A percentile compares a stretch with the other conserved stretches of the same genome.
Evolutionary conservation across 441 rosid species (phyloP).

Genomic region (Adansonia rubrostipa): DNA sequence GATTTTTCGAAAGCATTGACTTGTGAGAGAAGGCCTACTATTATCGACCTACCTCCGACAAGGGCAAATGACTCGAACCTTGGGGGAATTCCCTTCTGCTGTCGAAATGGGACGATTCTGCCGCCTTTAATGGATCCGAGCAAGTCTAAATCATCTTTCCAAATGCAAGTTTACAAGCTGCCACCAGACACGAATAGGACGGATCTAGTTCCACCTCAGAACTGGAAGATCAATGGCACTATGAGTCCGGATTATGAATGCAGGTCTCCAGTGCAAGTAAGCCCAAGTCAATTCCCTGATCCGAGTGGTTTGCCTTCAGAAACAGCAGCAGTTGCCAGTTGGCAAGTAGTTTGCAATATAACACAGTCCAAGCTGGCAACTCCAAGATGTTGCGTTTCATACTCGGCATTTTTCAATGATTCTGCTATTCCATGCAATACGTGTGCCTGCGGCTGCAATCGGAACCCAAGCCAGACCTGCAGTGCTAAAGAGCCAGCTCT

Average conservation of each 20-base stretch:
- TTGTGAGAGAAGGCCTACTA: conserved; percentile 52
- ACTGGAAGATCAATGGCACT: conserved; percentile 56
- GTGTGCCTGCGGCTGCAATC: conserved; percentile 59
- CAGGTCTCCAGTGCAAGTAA: conserved; percentile 50
- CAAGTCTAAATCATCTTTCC: conserved; percentile 49
- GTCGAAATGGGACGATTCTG: conserved; percentile 58
- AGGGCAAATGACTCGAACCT: conserved; percentile 43
- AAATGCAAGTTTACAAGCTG: conserved; percentile 62
- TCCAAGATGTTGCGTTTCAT: conserved; percentile 60
- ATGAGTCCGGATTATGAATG: conserved; percentile 50
- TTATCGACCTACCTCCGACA: conserved; percentile 53
- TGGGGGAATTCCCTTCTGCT: conserved; percentile 52
- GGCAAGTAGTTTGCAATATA: conserved; percentile 65
- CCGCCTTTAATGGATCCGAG: conserved; percentile 49
- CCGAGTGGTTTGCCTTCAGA: conserved; percentile 48
- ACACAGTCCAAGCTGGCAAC: conserved; percentile 36
- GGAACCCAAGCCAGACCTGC: conserved; percentile 42
- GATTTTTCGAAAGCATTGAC: conserved; percentile 53
- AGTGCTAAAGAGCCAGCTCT: conserved; percentile 43
- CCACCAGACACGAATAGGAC: conserved; percentile 60
- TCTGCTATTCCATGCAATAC: conserved; percentile 60
- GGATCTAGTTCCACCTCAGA: conserved; percentile 44
- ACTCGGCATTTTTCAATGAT: conserved; percentile 57
- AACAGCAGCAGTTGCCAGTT: conserved; percentile 50
- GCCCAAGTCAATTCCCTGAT: conserved; percentile 51